A percentile compares a stretch with the other conserved stretches of the same genome.
These are phyloP conservation scores for Tuber microsphaerosporum DNA, from an alignment of 495 filamentous ascomycete species.

Conservation along the genomic window DNA sequence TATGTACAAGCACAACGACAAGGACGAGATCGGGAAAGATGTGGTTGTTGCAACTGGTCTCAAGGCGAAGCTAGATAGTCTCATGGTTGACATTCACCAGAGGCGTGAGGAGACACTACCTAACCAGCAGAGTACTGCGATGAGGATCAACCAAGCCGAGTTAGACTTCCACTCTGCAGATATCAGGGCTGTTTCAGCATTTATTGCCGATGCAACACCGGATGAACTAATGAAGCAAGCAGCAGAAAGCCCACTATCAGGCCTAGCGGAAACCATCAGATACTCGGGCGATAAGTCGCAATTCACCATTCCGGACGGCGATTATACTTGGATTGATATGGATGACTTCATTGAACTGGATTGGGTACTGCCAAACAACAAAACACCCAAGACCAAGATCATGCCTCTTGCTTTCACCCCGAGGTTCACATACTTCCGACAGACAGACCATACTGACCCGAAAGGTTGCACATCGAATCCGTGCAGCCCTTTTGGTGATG, in stretches of 20 bases:
- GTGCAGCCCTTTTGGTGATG: slow-evolving; percentile 75
- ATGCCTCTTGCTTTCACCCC: slow-evolving; percentile 86
- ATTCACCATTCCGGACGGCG: slow-evolving; percentile 90
- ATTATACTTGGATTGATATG: slow-evolving; percentile 96
- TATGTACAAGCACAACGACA: slow-evolving; percentile 97
- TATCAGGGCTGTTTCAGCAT: slow-evolving; percentile 86
- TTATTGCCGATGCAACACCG: slow-evolving; percentile 67
- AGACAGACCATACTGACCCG: slow-evolving; percentile 78
- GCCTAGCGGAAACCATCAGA: slow-evolving; percentile 38
- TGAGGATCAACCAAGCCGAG: slow-evolving; percentile 90
- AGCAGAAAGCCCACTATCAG: slow-evolving; percentile 46
- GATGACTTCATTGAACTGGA: slow-evolving; percentile 97
- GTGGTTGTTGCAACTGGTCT: slow-evolving; percentile 84
- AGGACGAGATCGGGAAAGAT: slow-evolving; percentile 72
- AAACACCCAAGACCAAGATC: slow-evolving; percentile 87
- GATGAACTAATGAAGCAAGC: slow-evolving; percentile 66
- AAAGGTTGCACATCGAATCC: slow-evolving; percentile 52
- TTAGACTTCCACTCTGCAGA: slow-evolving; percentile 88
- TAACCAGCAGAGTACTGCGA: slow-evolving; percentile 52
- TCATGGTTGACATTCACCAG: slow-evolving; percentile 94
- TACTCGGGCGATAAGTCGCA: slow-evolving; percentile 68
- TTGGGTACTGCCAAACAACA: slow-evolving; percentile 85
- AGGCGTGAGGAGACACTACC: slow-evolving; percentile 64
- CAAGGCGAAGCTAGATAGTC: slow-evolving; percentile 87
- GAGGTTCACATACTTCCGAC: slow-evolving; percentile 90